Conservation (phyloP, 2,329 filamentous ascomycete genomes). For the Leptographium lundbergii region DNA sequence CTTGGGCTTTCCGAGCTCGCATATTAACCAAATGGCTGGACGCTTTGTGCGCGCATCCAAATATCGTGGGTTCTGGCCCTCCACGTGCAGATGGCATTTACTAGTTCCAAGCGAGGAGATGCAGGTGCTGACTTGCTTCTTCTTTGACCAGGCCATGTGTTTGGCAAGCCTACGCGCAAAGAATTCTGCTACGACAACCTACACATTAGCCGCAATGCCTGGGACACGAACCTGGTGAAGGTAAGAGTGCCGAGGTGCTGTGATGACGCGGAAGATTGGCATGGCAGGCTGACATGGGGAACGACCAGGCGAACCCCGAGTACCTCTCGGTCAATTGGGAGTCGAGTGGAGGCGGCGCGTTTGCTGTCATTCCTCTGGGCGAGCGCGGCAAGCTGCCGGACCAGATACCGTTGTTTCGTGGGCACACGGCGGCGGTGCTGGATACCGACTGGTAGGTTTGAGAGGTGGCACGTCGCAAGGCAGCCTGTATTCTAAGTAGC, state of each 20-base stretch:
- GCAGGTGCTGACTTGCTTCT: neutral
- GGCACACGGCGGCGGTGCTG: conserved; percentile 88
- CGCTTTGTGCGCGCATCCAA: conserved; percentile 58
- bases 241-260: conserved; percentile 32
- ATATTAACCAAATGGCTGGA: conserved; percentile 35
- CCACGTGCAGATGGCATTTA: neutral
- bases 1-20: neutral
- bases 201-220: conserved; percentile 93
- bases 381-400: conserved; percentile 88
- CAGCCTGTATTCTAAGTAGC: neutral
- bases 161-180: conserved; percentile 89
- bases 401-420: conserved; percentile 85
- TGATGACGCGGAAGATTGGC: neutral
- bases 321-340: conserved; percentile 99
- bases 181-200: conserved; percentile 98
- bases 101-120: neutral
- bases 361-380: conserved; percentile 83
- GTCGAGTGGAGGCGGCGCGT: conserved; percentile 85
- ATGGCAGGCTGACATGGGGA: conserved; percentile 5
- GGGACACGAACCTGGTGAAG: conserved; percentile 98
- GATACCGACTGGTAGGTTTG: conserved; percentile 79
- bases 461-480: neutral
- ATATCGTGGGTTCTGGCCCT: conserved; percentile 40
- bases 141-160: conserved; percentile 70
- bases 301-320: conserved; percentile 71